phyloP scores from a whole-genome alignment of 805 yeast species.

The Wickerhamiella slavikovae region DNA sequence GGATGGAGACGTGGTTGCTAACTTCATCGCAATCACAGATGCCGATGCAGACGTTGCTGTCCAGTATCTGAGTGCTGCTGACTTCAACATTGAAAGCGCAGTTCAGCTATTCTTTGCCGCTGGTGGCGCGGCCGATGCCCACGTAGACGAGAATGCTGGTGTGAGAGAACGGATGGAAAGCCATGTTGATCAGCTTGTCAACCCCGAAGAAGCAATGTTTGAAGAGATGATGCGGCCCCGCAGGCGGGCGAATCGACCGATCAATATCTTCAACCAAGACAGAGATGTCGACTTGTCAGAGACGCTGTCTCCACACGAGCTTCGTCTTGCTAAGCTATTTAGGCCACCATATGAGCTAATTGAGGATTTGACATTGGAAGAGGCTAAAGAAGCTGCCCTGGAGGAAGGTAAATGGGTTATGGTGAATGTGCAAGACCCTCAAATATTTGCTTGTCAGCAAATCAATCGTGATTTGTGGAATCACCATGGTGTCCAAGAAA shows the following conservation, averaged over 20 bases:
- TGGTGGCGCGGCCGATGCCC: conserved; percentile 19
- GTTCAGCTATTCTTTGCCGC: conserved; percentile 61
- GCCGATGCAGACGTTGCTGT: conserved; percentile 47
- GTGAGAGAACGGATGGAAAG: conserved; percentile 68
- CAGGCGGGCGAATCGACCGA: conserved; percentile 11
- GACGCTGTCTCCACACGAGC: conserved; percentile 16
- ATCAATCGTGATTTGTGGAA: conserved; percentile 91
- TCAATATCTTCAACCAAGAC: conserved; percentile 32
- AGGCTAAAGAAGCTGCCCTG: conserved; percentile 51
- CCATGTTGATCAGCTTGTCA: conserved; percentile 57
- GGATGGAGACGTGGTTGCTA: conserved; percentile 25
- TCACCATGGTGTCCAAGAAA: conserved; percentile 35
- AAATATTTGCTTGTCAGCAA: conserved; percentile 75
- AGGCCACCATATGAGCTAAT: conserved; percentile 90
- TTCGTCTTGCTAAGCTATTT: conserved; percentile 61
- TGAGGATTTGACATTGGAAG: conserved; percentile 42
- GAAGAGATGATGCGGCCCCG: conserved; percentile 9
- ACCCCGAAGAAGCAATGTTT: conserved; percentile 17
- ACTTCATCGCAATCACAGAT: conserved; percentile 71
- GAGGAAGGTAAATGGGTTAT: conserved; percentile 56
- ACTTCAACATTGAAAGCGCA: conserved; percentile 62
- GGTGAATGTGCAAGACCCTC: conserved; percentile 68
- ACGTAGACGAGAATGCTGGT: conserved; percentile 19
- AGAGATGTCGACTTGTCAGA: conserved; percentile 8
- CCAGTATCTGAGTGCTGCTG: conserved; percentile 62